Percentiles rank a stretch among this genome's conserved stretches.
Conservation (phyloP, 2,329 filamentous ascomycete genomes). For the Pyricularia pennisetigena region DNA sequence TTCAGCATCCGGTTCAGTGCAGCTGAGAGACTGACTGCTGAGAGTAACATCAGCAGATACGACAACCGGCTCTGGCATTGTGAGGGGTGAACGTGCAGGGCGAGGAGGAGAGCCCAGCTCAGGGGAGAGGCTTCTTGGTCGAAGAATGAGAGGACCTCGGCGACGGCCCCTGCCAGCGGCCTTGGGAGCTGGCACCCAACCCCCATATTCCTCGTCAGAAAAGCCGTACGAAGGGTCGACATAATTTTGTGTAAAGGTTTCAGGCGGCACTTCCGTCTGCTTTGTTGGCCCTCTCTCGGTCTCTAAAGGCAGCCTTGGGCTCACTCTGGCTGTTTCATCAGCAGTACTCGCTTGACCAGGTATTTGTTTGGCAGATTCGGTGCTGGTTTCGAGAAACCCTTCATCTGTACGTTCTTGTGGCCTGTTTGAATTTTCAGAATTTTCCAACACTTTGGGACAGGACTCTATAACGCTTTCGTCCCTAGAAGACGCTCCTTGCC, state of each 20-base stretch:
- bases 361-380: background rate
- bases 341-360: background rate
- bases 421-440: background rate
- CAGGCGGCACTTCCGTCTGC: background rate
- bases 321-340: background rate
- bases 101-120: background rate
- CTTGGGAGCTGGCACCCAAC: slow-evolving; percentile 7
- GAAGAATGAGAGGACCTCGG: background rate
- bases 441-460: background rate
- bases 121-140: background rate
- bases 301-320: background rate
- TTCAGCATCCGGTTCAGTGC: background rate
- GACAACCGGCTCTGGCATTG: background rate
- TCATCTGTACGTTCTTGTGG: background rate
- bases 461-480: background rate
- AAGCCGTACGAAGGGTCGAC: slow-evolving; percentile 19
- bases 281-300: background rate
- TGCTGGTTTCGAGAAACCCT: background rate
- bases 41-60: background rate
- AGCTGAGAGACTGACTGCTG: background rate
- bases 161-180: background rate
- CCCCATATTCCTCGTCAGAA: slow-evolving; percentile 25
- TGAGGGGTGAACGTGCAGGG: background rate
- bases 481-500: background rate
- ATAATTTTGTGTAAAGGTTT: slow-evolving; percentile 11